phyloP scores from a whole-genome alignment of 78 protist genomes.

The Pigoraptor vietnamica region DNA sequence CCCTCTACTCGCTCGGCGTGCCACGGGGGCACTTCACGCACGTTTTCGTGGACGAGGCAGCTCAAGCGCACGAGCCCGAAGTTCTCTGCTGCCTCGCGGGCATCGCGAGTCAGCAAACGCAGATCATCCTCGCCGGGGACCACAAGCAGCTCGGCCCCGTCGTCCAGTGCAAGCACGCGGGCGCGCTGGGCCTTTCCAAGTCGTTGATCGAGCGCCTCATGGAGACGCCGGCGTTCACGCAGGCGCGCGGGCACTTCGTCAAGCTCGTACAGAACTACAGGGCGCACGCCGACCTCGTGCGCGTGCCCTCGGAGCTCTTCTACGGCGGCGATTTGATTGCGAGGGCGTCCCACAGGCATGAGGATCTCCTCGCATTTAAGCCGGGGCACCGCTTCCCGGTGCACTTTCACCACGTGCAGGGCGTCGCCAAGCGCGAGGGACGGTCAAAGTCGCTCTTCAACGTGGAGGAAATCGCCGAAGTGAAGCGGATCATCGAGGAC shows the following conservation, averaged over 20 bases:
- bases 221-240: not conserved
- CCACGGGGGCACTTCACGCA: not conserved
- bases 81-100: not conserved
- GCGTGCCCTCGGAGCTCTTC: slow-evolving; percentile 3
- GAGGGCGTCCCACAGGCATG: not conserved
- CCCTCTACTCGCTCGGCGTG: not conserved
- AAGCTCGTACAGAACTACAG: slow-evolving; percentile 34
- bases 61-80: slow-evolving; percentile 20
- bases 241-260: not conserved
- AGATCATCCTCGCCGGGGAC: slow-evolving; percentile 22
- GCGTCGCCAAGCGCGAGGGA: not conserved
- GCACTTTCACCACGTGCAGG: not conserved
- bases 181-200: not conserved
- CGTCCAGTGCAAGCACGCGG: not conserved
- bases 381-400: not conserved
- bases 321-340: slow-evolving; percentile 1
- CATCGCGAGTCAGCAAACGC: not conserved
- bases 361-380: not conserved
- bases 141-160: slow-evolving; percentile 39
- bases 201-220: slow-evolving; percentile 28
- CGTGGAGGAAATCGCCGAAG: not conserved
- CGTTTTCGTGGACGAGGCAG: slow-evolving; percentile 1
- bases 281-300: slow-evolving; percentile 11
- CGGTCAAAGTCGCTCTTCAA: not conserved
- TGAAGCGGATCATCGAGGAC: not conserved